These are phyloP conservation scores for Pleoardoris graminearum DNA, from an alignment of 2,329 filamentous ascomycete species.

Conservation along the genomic window DNA sequence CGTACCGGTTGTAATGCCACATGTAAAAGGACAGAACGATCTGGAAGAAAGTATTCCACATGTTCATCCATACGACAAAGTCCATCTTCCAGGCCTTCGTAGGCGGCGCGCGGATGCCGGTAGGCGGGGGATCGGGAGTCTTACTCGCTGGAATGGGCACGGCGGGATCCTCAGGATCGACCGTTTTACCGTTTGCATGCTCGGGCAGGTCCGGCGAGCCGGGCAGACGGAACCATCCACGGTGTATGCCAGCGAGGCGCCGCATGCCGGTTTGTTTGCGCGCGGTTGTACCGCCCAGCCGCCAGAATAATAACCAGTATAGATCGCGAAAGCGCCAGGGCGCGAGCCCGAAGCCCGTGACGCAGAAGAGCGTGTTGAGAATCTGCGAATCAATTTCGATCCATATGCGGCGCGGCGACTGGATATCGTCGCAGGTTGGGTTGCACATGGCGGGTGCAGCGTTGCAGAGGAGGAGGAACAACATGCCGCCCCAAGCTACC, in stretches of 20 bases:
- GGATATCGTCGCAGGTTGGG: constrained; percentile 70
- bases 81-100: constrained; percentile 77
- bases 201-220: constrained; percentile 62
- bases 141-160: constrained; percentile 67
- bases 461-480: constrained; percentile 81
- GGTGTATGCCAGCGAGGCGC: constrained; percentile 72
- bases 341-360: constrained; percentile 80
- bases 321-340: constrained; percentile 84
- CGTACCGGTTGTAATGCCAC: constrained; percentile 76
- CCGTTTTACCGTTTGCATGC: constrained; percentile 24
- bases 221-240: constrained; percentile 73
- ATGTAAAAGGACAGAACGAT: constrained; percentile 74
- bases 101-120: constrained; percentile 68
- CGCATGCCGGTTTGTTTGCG: constrained; percentile 58
- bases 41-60: constrained; percentile 79
- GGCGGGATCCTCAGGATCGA: constrained; percentile 47
- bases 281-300: constrained; percentile 55
- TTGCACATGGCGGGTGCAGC: constrained; percentile 73
- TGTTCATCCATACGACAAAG: constrained; percentile 76
- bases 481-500: constrained; percentile 88
- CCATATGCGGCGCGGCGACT: constrained; percentile 80
- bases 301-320: constrained; percentile 69
- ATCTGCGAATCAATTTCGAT: constrained; percentile 85
- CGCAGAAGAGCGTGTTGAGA: constrained; percentile 80
- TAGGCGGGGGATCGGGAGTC: constrained; percentile 69